Evolutionary conservation across 306 rosid species (phyloP).

Genomic region (Prunus fruticosa): DNA sequence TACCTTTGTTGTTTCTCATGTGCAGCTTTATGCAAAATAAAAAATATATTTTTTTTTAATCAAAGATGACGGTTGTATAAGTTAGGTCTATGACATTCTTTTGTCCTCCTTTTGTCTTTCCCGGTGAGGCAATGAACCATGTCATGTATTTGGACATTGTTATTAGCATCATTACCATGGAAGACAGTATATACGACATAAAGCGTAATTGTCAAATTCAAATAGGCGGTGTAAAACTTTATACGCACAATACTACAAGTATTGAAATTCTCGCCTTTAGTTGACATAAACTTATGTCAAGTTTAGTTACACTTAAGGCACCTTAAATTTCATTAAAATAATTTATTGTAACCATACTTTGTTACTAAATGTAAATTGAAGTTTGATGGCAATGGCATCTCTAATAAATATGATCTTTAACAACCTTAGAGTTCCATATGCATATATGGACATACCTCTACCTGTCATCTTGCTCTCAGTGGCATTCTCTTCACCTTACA

Average conservation of each 20-base stretch:
- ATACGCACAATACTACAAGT: neutral
- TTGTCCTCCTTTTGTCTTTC: neutral
- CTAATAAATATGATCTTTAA: neutral
- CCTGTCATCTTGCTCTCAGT: neutral
- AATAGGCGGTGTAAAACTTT: neutral
- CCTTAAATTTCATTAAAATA: neutral
- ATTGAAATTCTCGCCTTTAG: neutral
- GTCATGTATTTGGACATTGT: too few relatives aligned
- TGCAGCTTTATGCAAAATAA: neutral
- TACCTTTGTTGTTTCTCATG: conserved; percentile 29
- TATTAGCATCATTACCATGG: too few relatives aligned
- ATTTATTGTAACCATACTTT: neutral
- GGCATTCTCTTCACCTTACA: neutral
- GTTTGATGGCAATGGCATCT: conserved; percentile 3
- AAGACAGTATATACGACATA: too few relatives aligned
- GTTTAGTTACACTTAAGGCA: neutral
- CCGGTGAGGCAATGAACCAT: too few relatives aligned
- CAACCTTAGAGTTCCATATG: neutral
- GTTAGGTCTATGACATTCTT: neutral
- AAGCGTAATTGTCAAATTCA: too few relatives aligned
- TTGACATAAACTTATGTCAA: neutral
- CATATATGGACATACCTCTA: neutral
- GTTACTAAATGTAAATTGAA: neutral
- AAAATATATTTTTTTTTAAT: neutral
- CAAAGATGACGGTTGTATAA: neutral